A percentile compares a stretch with the other conserved stretches of the same genome.
These are phyloP conservation scores for Fraxinus quadrangulata DNA, from an alignment of 257 asterid genomes.

Conservation along the genomic window DNA sequence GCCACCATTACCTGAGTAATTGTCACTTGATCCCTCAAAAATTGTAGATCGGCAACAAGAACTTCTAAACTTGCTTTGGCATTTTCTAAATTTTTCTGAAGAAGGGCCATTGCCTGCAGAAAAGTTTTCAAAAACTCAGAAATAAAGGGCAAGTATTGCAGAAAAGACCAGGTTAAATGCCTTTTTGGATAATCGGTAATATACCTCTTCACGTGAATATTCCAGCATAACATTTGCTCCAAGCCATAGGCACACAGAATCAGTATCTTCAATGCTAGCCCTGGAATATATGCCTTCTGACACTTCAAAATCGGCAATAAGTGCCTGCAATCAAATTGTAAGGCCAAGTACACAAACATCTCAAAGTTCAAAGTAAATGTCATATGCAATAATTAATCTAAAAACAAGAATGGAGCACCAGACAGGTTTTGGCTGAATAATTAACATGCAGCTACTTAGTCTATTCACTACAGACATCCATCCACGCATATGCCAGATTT, in stretches of 20 bases:
- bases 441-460: neutral
- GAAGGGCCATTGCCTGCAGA: slow-evolving; percentile 75
- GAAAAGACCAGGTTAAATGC: slow-evolving; percentile 18
- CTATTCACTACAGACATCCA: too few species aligned
- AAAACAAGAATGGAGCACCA: neutral
- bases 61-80: slow-evolving; percentile 90
- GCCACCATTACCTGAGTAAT: slow-evolving; percentile 66
- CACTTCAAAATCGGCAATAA: slow-evolving; percentile 85
- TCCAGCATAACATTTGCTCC: slow-evolving; percentile 98
- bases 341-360: slow-evolving; percentile 8
- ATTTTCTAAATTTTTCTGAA: slow-evolving; percentile 77
- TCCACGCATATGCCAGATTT: too few species aligned
- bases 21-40: slow-evolving; percentile 89
- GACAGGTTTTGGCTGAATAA: neutral
- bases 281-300: slow-evolving; percentile 94
- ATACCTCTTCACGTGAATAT: slow-evolving; percentile 86
- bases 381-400: neutral
- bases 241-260: slow-evolving; percentile 93
- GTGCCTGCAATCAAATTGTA: slow-evolving; percentile 53
- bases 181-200: slow-evolving; percentile 7
- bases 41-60: slow-evolving; percentile 85
- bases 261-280: slow-evolving; percentile 75
- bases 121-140: slow-evolving; percentile 19
- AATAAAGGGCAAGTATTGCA: neutral
- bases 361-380: neutral